Percentiles rank a stretch among this genome's conserved stretches.
These are phyloP conservation scores for Trifolium fragiferum DNA, from an alignment of 306 rosid species.

Conservation along the genomic window DNA sequence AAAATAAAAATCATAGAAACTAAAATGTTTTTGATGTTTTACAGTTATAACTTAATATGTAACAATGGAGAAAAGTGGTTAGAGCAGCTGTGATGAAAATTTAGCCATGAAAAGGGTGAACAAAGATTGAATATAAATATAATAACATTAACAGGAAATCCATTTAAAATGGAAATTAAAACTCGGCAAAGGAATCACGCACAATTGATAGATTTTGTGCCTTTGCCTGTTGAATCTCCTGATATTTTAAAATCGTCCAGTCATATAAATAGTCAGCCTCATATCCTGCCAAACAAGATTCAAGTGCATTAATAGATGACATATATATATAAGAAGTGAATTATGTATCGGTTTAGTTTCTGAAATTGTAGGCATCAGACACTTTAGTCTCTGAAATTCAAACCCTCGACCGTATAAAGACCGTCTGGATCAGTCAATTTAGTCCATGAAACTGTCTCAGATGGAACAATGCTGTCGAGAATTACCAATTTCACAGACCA, in stretches of 20 bases:
- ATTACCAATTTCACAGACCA: background rate
- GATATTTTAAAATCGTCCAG: conserved; percentile 79
- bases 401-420: background rate
- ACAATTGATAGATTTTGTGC: conserved; percentile 44
- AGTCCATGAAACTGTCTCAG: background rate
- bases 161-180: background rate
- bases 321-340: background rate
- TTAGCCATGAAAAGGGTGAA: conserved; percentile 3
- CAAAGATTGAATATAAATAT: background rate
- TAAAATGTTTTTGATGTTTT: background rate
- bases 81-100: conserved; percentile 1
- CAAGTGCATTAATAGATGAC: conserved; percentile 1
- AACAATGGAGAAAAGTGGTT: conserved; percentile 2
- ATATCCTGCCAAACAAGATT: conserved; percentile 59
- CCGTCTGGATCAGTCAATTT: background rate
- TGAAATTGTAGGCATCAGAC: background rate
- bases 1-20: background rate
- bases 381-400: background rate
- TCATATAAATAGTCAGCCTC: conserved; percentile 66
- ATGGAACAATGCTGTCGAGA: background rate
- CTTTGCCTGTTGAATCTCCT: conserved; percentile 53
- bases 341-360: background rate
- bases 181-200: conserved; percentile 34
- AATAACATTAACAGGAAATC: background rate
- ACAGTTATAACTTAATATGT: background rate